phyloP scores from a whole-genome alignment of 331 rosid genomes.

The Stylosanthes scabra region DNA sequence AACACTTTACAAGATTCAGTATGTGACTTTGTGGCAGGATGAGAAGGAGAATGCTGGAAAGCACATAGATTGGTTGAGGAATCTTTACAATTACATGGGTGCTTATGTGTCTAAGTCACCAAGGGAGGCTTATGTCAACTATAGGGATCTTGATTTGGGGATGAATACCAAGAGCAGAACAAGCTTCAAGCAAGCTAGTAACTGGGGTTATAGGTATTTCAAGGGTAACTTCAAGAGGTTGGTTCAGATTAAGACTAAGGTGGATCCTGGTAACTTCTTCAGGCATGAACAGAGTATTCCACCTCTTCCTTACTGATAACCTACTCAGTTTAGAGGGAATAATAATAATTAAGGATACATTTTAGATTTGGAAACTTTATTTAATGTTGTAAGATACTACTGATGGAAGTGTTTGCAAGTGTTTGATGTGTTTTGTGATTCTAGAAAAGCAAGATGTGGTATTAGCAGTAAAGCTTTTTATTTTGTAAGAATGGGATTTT shows the following conservation, averaged over 20 bases:
- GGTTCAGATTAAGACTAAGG: slow-evolving; percentile 62
- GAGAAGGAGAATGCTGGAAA: slow-evolving; percentile 38
- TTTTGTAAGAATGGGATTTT: neutral
- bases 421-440: slow-evolving; percentile 13
- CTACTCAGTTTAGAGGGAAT: slow-evolving; percentile 23
- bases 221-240: slow-evolving; percentile 61
- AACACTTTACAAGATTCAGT: slow-evolving; percentile 49
- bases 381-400: slow-evolving; percentile 31
- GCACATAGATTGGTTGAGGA: slow-evolving; percentile 57
- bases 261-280: slow-evolving; percentile 74
- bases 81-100: slow-evolving; percentile 48
- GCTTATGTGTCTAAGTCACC: slow-evolving; percentile 51
- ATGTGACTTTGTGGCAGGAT: slow-evolving; percentile 45
- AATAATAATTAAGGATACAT: slow-evolving; percentile 12
- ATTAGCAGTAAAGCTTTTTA: neutral
- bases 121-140: slow-evolving; percentile 57
- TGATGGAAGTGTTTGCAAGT: slow-evolving; percentile 17
- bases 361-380: slow-evolving; percentile 16
- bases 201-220: slow-evolving; percentile 69
- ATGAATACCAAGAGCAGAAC: slow-evolving; percentile 49
- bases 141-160: slow-evolving; percentile 60
- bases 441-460: slow-evolving; percentile 9
- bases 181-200: slow-evolving; percentile 47
- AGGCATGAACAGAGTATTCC: slow-evolving; percentile 80
- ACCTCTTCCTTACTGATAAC: slow-evolving; percentile 38